Base-by-base conservation (phyloP, 1,284 basidiomycete genomes). In the Sporisorium iseilematis-ciliati region DNA sequence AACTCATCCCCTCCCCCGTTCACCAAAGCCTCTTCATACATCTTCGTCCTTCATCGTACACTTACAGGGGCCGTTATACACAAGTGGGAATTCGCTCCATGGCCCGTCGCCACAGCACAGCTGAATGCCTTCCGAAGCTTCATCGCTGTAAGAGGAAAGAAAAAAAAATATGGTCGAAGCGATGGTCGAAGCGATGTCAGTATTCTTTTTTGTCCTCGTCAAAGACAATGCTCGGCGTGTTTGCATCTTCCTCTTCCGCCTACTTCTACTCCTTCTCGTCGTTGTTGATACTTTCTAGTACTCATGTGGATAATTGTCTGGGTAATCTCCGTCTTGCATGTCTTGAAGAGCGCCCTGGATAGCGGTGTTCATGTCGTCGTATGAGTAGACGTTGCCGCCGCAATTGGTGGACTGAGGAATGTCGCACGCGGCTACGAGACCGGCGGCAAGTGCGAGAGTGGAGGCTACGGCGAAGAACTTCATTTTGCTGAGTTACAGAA, bases 271-370 rank as follows among this genome's bases (percentile, higher is more conserved):
- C n/a, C n/a, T n/a, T n/a, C n/a, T n/a, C n/a, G n/a, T n/a, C n/a
- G n/a, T 29, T 29, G 29, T 8, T 16, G 45, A 46, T 21, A 46
- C 23, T 26, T 26, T 4, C 54, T 67, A 63, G 54, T 76, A 76
- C 4, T 16, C 18, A 54, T 72, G 74, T 2, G 67, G 70, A 45
- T 71, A 70, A 49, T 57, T 56, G 25, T 64, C 61, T 7, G 61
- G 54, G 18, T 12, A 18, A 23, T 45, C 48, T 1, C 54, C 61
- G n/a, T 25, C 43, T 10, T 46, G 38, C 8, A 26, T 53, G n/a
- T 64, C 61, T 21, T 57, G 41, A 1, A 64, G 25, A 52, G 31
- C 61, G n/a, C 41, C 61, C 38, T 65, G 48, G 41, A 68, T 59
- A 35, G 59, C 64, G 40, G 59, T 58, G 54, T 51, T 55, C 55